These are phyloP conservation scores for Arachis monticola DNA, from an alignment of 331 rosid species.

Conservation along the genomic window DNA sequence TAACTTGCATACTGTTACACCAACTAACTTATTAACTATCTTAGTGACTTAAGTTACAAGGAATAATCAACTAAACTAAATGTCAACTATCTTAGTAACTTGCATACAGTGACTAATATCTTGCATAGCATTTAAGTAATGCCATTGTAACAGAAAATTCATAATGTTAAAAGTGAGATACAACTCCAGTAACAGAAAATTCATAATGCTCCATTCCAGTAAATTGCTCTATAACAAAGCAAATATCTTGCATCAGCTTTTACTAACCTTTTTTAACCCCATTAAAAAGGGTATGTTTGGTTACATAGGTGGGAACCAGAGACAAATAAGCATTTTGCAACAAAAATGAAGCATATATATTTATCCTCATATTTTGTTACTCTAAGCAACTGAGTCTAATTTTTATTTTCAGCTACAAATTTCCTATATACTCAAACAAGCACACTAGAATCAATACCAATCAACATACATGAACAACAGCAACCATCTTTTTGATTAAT, in stretches of 20 bases:
- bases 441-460: conserved; percentile 13
- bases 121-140: too few species aligned
- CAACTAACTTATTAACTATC: too few species aligned
- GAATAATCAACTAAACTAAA: too few species aligned
- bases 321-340: background rate
- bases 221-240: conserved; percentile 8
- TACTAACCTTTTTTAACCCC: too few species aligned
- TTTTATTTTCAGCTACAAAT: background rate
- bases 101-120: too few species aligned
- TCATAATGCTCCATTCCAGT: conserved; percentile 6
- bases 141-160: too few species aligned
- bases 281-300: background rate
- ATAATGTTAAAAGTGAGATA: background rate
- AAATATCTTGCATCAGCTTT: background rate
- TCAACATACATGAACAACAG: background rate
- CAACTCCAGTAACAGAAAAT: conserved; percentile 7
- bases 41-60: too few species aligned
- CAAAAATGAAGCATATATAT: background rate
- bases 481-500: background rate
- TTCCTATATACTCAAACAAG: background rate
- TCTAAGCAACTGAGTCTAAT: background rate
- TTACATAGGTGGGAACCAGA: background rate
- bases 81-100: too few species aligned
- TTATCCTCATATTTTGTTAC: background rate
- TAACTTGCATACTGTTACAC: too few species aligned